phyloP scores from a whole-genome alignment of 192 early-diverging fungal species.

The Diversispora epigaea region DNA sequence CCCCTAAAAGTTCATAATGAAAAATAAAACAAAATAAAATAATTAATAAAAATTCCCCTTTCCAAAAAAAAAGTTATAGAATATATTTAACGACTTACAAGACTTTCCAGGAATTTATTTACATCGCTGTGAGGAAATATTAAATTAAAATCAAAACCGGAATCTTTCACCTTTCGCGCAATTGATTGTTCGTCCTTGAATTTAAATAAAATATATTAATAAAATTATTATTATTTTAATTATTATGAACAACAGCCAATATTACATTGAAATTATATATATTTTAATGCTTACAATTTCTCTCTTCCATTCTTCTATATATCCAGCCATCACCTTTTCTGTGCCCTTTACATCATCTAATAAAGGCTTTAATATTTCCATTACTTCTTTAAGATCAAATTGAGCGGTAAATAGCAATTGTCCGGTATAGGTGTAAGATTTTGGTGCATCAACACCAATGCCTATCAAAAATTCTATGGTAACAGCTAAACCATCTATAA shows the following conservation, averaged over 20 bases:
- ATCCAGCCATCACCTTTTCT: slow-evolving; percentile 17
- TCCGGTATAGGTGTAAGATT: slow-evolving; percentile 63
- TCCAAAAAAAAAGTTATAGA: neutral
- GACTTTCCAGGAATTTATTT: slow-evolving; percentile 20
- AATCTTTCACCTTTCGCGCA: slow-evolving; percentile 11
- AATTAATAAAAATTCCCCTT: neutral
- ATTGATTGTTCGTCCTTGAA: slow-evolving; percentile 9
- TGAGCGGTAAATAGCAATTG: slow-evolving; percentile 56
- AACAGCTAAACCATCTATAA: slow-evolving; percentile 54
- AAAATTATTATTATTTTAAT: neutral
- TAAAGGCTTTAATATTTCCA: slow-evolving; percentile 43
- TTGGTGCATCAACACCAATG: slow-evolving; percentile 68
- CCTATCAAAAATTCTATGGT: slow-evolving; percentile 66
- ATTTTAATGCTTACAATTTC: neutral
- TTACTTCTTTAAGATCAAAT: slow-evolving; percentile 50
- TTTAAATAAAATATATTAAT: neutral
- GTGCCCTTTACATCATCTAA: slow-evolving; percentile 1
- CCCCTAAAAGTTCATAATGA: neutral
- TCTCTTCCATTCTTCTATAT: neutral
- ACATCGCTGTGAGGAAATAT: slow-evolving; percentile 12
- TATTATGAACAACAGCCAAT: neutral
- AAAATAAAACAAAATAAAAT: neutral
- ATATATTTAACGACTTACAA: neutral
- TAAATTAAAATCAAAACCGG: slow-evolving; percentile 3
- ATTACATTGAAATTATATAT: no score